These are phyloP conservation scores for Huntiella bhutanensis DNA, from an alignment of 2,329 filamentous ascomycete genomes.

Conservation along the genomic window DNA sequence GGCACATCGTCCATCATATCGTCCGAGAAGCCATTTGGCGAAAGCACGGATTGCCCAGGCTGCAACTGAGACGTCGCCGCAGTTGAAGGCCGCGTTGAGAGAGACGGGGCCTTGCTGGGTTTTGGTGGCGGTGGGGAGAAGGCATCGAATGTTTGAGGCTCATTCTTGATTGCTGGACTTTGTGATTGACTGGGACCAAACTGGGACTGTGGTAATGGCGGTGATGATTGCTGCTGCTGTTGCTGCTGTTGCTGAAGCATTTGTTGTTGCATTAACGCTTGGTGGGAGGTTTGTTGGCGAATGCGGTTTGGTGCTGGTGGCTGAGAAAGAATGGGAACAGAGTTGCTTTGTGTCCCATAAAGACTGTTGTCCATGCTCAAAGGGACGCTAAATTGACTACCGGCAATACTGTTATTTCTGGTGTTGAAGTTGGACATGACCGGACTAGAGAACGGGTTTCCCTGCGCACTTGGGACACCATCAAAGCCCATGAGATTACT, in stretches of 20 bases:
- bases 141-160: conserved; percentile 16
- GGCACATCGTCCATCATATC: conserved; percentile 13
- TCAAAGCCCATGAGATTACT: no score
- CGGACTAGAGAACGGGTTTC: no score
- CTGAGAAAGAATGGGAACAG: not conserved
- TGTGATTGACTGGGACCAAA: not conserved
- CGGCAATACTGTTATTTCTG: no score
- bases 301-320: not conserved
- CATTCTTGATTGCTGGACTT: not conserved
- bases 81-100: conserved; percentile 10
- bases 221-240: conserved; percentile 5
- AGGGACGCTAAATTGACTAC: no score
- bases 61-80: conserved; percentile 12
- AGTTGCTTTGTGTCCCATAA: not conserved
- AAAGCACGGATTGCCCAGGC: conserved; percentile 7
- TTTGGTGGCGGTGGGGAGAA: conserved; percentile 22
- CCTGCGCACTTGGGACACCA: no score
- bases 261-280: conserved; percentile 3
- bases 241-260: conserved; percentile 2
- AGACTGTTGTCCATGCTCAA: no score
- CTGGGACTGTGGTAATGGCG: conserved; percentile 4
- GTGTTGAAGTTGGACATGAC: no score
- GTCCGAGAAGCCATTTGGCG: not conserved
- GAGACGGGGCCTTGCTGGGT: conserved; percentile 21
- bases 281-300: conserved; percentile 13